Percentiles rank a stretch among this genome's conserved stretches.
These are phyloP conservation scores for Camelina sativa DNA, from an alignment of 345 rosid genomes.

Conservation along the genomic window DNA sequence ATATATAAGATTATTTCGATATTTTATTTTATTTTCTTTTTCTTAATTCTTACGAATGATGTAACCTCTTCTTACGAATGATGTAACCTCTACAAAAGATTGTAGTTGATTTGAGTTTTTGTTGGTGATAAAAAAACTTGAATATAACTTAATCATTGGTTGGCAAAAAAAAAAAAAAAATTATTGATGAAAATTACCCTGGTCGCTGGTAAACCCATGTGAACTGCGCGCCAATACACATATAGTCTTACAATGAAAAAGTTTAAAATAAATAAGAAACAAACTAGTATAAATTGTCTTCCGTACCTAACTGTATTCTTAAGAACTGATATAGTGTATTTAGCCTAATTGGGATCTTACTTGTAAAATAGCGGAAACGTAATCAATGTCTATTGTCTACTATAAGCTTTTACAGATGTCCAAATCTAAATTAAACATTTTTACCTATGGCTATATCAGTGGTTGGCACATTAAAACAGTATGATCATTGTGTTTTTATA, in stretches of 20 bases:
- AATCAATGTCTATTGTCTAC: conserved; percentile 7
- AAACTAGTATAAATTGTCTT: conserved; percentile 3
- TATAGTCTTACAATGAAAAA: background rate
- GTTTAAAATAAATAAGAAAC: background rate
- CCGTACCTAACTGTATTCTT: conserved; percentile 4
- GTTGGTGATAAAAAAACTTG: background rate
- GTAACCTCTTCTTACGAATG: background rate
- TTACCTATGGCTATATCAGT: conserved; percentile 18
- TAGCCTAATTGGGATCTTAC: conserved; percentile 4
- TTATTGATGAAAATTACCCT: background rate
- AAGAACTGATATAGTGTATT: background rate
- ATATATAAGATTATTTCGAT: background rate
- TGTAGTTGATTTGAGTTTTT: background rate
- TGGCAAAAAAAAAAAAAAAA: background rate
- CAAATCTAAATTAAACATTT: conserved; percentile 9
- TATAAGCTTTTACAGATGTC: conserved; percentile 18
- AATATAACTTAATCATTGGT: background rate
- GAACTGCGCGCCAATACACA: conserved; percentile 8
- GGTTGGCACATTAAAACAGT: conserved; percentile 37
- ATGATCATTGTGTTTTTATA: conserved; percentile 13
- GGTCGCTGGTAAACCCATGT: background rate
- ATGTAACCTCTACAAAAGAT: background rate
- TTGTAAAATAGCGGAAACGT: conserved; percentile 18
- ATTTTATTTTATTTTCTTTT: background rate
- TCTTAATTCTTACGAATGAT: background rate